Evolutionary conservation across 768 basidiomycete genomes (phyloP).

Genomic region (Flagelloscypha sp.): DNA sequence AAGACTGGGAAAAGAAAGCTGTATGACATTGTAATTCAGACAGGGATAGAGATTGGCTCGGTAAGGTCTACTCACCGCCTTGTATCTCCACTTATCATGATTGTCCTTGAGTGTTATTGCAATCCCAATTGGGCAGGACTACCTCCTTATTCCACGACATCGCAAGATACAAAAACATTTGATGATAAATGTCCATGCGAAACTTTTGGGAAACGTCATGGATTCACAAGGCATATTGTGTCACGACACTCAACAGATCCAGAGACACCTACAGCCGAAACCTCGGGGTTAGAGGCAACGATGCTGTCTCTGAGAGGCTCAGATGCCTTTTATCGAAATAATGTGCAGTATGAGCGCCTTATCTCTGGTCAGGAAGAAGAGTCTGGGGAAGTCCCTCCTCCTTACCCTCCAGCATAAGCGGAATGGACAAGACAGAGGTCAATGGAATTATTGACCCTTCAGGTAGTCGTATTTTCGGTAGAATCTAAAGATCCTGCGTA

Average conservation of each 20-base stretch:
- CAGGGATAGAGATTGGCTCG: slow-evolving; percentile 80
- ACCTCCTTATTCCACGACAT: slow-evolving; percentile 59
- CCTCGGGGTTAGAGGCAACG: too few relatives aligned
- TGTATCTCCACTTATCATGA: too few relatives aligned
- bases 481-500: too few relatives aligned
- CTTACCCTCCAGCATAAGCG: too few relatives aligned
- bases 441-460: too few relatives aligned
- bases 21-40: slow-evolving; percentile 82
- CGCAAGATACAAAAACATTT: too few relatives aligned
- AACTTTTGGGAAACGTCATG: too few relatives aligned
- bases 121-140: slow-evolving; percentile 74
- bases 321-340: slow-evolving; percentile 34
- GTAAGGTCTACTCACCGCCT: too few relatives aligned
- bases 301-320: slow-evolving; percentile 7
- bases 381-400: slow-evolving; percentile 77
- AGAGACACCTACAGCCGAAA: too few relatives aligned
- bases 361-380: slow-evolving; percentile 78
- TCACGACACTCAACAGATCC: slow-evolving; percentile 24
- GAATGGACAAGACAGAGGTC: too few relatives aligned
- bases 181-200: slow-evolving; percentile 53
- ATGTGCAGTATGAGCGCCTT: slow-evolving; percentile 64
- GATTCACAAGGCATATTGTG: slow-evolving; percentile 20
- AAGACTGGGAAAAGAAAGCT: slow-evolving; percentile 70
- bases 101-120: slow-evolving; percentile 64
- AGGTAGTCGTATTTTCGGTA: too few relatives aligned